Percentiles rank a stretch among this genome's conserved stretches.
These are phyloP conservation scores for Mycena metata DNA, from an alignment of 768 basidiomycete genomes.

Conservation along the genomic window DNA sequence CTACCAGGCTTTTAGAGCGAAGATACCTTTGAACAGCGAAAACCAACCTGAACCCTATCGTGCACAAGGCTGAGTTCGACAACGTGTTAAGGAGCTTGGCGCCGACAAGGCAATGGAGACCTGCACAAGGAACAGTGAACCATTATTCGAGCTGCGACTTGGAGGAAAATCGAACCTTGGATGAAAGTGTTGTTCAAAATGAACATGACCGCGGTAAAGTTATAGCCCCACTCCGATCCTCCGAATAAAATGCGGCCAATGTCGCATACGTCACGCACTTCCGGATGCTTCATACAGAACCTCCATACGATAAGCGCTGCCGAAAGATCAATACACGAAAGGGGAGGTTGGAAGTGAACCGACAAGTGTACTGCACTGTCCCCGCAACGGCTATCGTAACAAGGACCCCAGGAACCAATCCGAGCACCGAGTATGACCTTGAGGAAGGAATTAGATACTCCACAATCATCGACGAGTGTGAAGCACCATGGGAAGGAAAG, in stretches of 20 bases:
- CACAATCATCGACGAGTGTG: no score
- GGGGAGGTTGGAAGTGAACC: not conserved
- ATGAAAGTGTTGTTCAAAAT: conserved; percentile 70
- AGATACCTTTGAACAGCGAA: conserved; percentile 56
- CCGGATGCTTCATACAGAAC: conserved; percentile 63
- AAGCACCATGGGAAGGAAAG: conserved; percentile 44
- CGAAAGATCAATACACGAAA: not conserved
- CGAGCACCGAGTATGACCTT: conserved; percentile 53
- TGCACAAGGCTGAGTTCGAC: conserved; percentile 56
- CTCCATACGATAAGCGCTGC: conserved; percentile 56
- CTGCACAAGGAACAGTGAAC: conserved; percentile 45
- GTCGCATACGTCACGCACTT: conserved; percentile 65
- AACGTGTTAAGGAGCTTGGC: conserved; percentile 62
- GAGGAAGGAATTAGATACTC: not conserved
- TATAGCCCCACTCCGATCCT: conserved; percentile 62
- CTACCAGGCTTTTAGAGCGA: conserved; percentile 52
- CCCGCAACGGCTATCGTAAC: conserved; percentile 56
- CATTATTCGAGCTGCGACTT: not conserved
- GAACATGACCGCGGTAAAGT: conserved; percentile 65
- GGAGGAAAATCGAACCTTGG: conserved; percentile 50
- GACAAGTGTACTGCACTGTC: conserved; percentile 56
- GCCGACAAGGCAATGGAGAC: conserved; percentile 60
- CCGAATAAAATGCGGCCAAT: conserved; percentile 63
- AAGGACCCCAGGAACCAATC: conserved; percentile 58
- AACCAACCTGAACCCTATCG: conserved; percentile 44